These are phyloP conservation scores for Ophiostoma australiae DNA, from an alignment of 2,329 filamentous ascomycete species.

Conservation along the genomic window DNA sequence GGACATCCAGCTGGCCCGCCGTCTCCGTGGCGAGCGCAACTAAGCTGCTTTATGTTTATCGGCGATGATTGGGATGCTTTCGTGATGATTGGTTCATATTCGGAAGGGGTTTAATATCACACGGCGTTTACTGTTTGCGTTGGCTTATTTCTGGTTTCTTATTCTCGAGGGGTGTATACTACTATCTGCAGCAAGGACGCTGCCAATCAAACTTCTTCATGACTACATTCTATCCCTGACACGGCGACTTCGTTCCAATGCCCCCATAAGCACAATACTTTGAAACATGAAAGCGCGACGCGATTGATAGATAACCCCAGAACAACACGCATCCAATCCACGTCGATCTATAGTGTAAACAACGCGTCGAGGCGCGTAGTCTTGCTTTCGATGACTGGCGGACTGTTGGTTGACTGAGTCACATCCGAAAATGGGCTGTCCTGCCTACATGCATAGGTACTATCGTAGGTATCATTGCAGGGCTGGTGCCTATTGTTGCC, in stretches of 20 bases:
- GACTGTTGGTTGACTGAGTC: not conserved
- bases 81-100: constrained; percentile 37
- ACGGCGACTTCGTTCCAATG: too few species aligned
- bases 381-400: not conserved
- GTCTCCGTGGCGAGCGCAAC: constrained; percentile 90
- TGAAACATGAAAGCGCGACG: not conserved
- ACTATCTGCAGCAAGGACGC: constrained; percentile 30
- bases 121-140: constrained; percentile 43
- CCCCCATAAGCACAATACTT: too few species aligned
- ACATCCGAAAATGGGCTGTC: not conserved
- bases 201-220: constrained; percentile 24
- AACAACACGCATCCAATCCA: not conserved
- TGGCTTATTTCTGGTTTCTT: constrained; percentile 32
- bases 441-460: not conserved
- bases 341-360: not conserved
- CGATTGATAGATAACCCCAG: not conserved
- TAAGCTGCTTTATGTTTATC: constrained; percentile 43
- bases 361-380: constrained; percentile 10
- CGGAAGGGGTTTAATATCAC: constrained; percentile 37
- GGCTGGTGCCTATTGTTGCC: not conserved
- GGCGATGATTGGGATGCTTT: constrained; percentile 37
- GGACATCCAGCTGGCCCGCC: constrained; percentile 93
- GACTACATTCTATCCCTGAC: too few species aligned
- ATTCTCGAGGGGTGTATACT: constrained; percentile 43
- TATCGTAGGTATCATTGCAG: not conserved